These are phyloP conservation scores for Aschersonia sp. DNA, from an alignment of 2,329 filamentous ascomycete species.

Conservation along the genomic window DNA sequence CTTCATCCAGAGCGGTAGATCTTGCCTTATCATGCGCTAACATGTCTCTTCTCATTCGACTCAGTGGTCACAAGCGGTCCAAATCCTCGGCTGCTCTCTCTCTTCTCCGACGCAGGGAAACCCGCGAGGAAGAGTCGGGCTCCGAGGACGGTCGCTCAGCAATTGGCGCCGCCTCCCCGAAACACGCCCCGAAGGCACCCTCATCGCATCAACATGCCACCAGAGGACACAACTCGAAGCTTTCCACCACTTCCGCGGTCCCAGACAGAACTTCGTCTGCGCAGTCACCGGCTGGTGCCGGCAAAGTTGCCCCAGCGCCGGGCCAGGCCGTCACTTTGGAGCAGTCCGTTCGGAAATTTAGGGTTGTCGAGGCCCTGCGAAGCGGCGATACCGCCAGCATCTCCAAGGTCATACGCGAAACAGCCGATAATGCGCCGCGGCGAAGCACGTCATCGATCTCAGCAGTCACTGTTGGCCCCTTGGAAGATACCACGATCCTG, in stretches of 20 bases:
- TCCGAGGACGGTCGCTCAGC: constrained; percentile 33
- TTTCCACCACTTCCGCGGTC: constrained; percentile 26
- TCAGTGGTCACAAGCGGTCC: constrained; percentile 32
- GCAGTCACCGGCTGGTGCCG: constrained; percentile 9
- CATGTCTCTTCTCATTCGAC: background rate
- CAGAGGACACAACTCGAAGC: constrained; percentile 30
- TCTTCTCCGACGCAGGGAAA: constrained; percentile 38
- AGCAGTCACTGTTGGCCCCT: constrained; percentile 23
- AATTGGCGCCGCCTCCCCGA: constrained; percentile 17
- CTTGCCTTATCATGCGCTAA: background rate
- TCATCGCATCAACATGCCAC: constrained; percentile 19
- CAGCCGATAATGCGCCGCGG: constrained; percentile 34
- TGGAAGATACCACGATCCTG: constrained; percentile 79
- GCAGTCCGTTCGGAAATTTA: constrained; percentile 87
- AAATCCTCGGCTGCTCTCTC: constrained; percentile 37
- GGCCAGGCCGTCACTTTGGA: constrained; percentile 53
- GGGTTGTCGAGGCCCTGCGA: constrained; percentile 81
- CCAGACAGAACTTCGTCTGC: constrained; percentile 26
- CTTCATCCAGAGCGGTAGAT: no score
- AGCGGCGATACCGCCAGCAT: constrained; percentile 86
- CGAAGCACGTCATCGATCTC: constrained; percentile 42
- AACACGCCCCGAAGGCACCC: constrained; percentile 14
- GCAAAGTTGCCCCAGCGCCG: constrained; percentile 14
- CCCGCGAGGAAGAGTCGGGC: constrained; percentile 36
- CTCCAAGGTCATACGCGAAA: constrained; percentile 67